A percentile compares a stretch with the other conserved stretches of the same genome.
These are phyloP conservation scores for Aegilops tauschii DNA, from an alignment of 176 grass and related monocot species.

Conservation along the genomic window DNA sequence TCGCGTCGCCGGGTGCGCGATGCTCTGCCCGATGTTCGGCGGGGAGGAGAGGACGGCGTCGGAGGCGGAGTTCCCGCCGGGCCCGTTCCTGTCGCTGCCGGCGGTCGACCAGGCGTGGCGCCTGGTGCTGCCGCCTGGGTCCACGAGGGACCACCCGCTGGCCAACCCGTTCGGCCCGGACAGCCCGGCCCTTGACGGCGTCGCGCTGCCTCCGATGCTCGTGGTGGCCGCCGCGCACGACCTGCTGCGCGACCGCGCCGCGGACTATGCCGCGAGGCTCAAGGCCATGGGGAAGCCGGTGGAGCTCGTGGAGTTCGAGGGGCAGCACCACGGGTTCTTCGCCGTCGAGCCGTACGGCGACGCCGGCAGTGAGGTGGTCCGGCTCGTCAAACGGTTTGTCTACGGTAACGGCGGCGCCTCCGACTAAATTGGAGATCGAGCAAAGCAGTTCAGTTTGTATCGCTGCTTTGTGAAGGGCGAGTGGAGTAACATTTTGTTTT, in stretches of 20 bases:
- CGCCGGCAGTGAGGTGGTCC: slow-evolving; percentile 44
- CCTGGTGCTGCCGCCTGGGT: slow-evolving; percentile 25
- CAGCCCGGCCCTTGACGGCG: slow-evolving; percentile 16
- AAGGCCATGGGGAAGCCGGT: slow-evolving; percentile 34
- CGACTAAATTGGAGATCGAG: not conserved
- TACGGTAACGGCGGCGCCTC: slow-evolving; percentile 32
- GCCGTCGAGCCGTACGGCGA: slow-evolving; percentile 52
- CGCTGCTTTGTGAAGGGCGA: too few species aligned
- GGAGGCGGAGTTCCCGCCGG: slow-evolving; percentile 52
- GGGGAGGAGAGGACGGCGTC: slow-evolving; percentile 41
- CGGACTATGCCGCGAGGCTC: slow-evolving; percentile 32
- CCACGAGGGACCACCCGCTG: slow-evolving; percentile 41
- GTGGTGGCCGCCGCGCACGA: slow-evolving; percentile 26
- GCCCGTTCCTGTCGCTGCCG: slow-evolving; percentile 36
- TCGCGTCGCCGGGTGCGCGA: slow-evolving; percentile 38
- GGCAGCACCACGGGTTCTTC: slow-evolving; percentile 82
- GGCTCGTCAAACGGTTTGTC: slow-evolving; percentile 40
- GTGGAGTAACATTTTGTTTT: too few species aligned
- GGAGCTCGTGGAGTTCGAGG: slow-evolving; percentile 41
- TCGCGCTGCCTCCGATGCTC: slow-evolving; percentile 25
- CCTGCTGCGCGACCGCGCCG: slow-evolving; percentile 42
- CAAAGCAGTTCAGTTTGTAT: too few species aligned
- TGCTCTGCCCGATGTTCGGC: slow-evolving; percentile 53
- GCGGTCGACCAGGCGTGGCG: slow-evolving; percentile 22
- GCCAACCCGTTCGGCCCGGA: slow-evolving; percentile 34